phyloP scores from a whole-genome alignment of 2,329 filamentous ascomycete genomes.

The Pseudogymnoascus sp. region DNA sequence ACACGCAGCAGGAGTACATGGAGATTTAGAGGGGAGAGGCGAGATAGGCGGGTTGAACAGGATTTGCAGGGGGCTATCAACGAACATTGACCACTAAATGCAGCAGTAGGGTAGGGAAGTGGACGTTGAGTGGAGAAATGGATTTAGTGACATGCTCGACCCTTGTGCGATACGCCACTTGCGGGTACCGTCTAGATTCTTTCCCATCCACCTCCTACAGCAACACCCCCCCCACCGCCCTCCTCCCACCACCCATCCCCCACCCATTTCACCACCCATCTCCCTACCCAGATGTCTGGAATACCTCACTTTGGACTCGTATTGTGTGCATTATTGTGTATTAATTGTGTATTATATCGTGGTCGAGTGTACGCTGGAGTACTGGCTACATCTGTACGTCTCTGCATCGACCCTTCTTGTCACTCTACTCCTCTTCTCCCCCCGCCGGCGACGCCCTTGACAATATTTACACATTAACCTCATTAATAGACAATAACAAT shows the following conservation, averaged over 20 bases:
- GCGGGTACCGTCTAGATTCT: slow-evolving; percentile 1
- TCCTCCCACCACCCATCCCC: background rate
- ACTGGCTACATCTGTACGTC: background rate
- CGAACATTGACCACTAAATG: background rate
- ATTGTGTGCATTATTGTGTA: background rate
- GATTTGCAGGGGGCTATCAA: background rate
- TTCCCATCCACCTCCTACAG: too few relatives aligned
- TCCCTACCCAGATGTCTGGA: background rate
- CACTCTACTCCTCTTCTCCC: background rate
- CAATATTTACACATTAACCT: background rate
- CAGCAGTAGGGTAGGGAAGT: background rate
- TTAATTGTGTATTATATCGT: background rate
- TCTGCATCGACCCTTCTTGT: background rate
- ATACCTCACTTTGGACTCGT: background rate
- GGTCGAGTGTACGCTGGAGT: background rate
- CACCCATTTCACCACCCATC: background rate
- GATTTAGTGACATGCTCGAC: slow-evolving; percentile 1
- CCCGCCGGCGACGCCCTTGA: background rate
- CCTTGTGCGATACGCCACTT: slow-evolving; percentile 4
- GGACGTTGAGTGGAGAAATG: background rate
- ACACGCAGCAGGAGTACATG: too few relatives aligned
- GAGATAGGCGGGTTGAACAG: background rate
- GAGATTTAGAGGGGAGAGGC: background rate
- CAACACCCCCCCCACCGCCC: background rate
- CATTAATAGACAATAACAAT: background rate